These are phyloP conservation scores for Zasmidium cellare DNA, from an alignment of 2,329 filamentous ascomycete genomes.

Conservation along the genomic window DNA sequence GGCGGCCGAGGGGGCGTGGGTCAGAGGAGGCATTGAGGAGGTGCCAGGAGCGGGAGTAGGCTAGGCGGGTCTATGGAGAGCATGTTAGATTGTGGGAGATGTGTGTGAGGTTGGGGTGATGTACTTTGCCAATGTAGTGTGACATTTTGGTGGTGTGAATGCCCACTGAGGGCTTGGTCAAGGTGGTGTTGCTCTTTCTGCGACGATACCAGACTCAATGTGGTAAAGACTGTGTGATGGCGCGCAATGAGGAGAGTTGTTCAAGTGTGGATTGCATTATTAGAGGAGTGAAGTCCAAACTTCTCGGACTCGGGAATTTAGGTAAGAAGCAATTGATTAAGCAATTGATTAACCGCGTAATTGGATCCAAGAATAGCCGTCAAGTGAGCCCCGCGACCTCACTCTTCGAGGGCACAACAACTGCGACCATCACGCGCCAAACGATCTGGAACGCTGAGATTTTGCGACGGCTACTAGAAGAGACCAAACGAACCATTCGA, in stretches of 20 bases:
- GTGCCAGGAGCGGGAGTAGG: slow-evolving; percentile 97
- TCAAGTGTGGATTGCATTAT: no score
- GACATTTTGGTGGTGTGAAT: slow-evolving; percentile 59
- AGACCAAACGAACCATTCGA: no score
- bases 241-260: no score
- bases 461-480: no score
- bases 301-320: no score
- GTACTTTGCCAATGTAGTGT: slow-evolving; percentile 74
- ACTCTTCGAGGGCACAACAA: background rate
- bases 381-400: background rate
- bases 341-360: background rate
- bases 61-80: slow-evolving; percentile 74
- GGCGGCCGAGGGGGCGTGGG: slow-evolving; percentile 78
- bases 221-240: no score
- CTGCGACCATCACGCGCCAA: background rate
- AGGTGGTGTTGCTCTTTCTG: background rate
- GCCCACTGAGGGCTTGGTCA: background rate
- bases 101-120: slow-evolving; percentile 19
- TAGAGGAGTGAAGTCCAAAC: no score
- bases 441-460: background rate
- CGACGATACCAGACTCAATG: no score
- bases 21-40: slow-evolving; percentile 71
- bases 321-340: background rate
- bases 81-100: background rate
- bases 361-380: background rate